Conservation (phyloP, 2,329 filamentous ascomycete species). For the Verticillium isaacii region DNA sequence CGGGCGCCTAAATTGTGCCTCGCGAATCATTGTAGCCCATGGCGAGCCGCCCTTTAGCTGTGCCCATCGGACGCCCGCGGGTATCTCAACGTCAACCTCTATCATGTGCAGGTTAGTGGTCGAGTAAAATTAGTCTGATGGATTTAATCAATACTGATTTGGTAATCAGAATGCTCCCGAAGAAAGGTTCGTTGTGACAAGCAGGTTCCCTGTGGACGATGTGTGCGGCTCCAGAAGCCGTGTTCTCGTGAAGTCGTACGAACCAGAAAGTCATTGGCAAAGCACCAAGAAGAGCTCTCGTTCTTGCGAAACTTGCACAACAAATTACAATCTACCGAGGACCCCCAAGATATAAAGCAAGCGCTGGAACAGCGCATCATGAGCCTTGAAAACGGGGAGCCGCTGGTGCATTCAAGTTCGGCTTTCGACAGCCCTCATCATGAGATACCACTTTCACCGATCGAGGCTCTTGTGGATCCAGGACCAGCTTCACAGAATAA, state of each 20-base stretch:
- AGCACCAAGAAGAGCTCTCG: constrained; percentile 1
- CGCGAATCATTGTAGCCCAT: background rate
- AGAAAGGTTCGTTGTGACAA: constrained; percentile 16
- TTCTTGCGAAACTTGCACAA: constrained; percentile 4
- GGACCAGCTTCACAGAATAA: background rate
- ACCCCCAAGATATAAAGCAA: background rate
- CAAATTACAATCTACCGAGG: background rate
- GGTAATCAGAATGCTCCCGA: constrained; percentile 10
- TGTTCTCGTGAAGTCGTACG: constrained; percentile 9
- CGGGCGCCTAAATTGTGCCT: background rate
- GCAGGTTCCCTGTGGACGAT: constrained; percentile 12
- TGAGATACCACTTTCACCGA: background rate
- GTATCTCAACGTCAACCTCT: background rate
- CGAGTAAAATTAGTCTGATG: background rate
- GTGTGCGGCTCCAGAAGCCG: constrained; percentile 3
- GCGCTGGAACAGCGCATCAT: background rate
- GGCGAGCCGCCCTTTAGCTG: background rate
- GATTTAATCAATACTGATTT: background rate
- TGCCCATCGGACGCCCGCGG: background rate
- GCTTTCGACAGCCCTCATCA: background rate
- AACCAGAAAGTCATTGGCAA: constrained; percentile 1
- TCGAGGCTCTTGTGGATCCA: background rate
- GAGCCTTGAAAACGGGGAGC: background rate
- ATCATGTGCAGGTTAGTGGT: background rate
- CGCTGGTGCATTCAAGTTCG: background rate